A percentile compares a stretch with the other conserved stretches of the same genome.
These are phyloP conservation scores for Yarrowia sp. DNA, from an alignment of 805 yeast species.

Conservation along the genomic window DNA sequence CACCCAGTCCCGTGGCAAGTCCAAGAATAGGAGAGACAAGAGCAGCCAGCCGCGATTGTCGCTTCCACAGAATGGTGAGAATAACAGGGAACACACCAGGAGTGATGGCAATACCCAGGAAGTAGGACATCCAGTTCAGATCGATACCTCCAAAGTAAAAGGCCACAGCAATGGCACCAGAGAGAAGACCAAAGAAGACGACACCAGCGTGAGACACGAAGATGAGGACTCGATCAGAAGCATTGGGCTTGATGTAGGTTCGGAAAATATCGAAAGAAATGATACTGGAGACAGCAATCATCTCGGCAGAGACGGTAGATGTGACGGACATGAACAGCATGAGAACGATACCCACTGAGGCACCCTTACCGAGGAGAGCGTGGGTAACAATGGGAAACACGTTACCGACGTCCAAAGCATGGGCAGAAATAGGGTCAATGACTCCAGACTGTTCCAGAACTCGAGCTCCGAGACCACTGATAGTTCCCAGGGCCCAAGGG, in stretches of 20 bases:
- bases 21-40: constrained; percentile 40
- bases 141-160: constrained; percentile 78
- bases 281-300: constrained; percentile 54
- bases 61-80: constrained; percentile 62
- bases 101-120: constrained; percentile 75
- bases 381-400: constrained; percentile 69
- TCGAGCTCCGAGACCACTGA: constrained; percentile 52
- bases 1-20: constrained; percentile 36
- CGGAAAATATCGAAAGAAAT: constrained; percentile 58
- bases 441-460: constrained; percentile 59
- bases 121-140: constrained; percentile 68
- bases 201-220: constrained; percentile 56
- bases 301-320: constrained; percentile 54
- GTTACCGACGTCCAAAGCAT: constrained; percentile 76
- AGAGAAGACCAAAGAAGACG: constrained; percentile 54
- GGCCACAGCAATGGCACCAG: constrained; percentile 83
- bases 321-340: constrained; percentile 54
- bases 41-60: constrained; percentile 38
- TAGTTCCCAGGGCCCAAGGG: constrained; percentile 52
- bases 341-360: constrained; percentile 72
- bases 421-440: constrained; percentile 67
- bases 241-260: constrained; percentile 54
- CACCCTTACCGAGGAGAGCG: constrained; percentile 81
- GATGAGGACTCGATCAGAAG: constrained; percentile 54
- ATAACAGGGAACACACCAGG: constrained; percentile 47